Evolutionary conservation across 768 basidiomycete species (phyloP).

Genomic region (Porpolomopsis calyptriformis): DNA sequence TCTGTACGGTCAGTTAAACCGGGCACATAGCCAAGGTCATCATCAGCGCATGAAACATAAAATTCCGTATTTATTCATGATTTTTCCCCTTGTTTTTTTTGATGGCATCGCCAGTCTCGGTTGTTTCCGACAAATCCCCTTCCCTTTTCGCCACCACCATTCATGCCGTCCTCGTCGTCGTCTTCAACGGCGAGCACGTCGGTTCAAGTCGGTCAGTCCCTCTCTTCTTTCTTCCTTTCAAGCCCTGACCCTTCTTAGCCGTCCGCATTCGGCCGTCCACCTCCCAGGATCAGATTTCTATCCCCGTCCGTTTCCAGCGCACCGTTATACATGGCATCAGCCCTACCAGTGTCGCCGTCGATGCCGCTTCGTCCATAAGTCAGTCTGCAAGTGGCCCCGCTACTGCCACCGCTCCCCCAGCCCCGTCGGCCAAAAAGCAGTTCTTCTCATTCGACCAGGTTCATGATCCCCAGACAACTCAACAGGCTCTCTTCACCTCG

Average conservation of each 20-base stretch:
- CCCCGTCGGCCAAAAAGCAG: slow-evolving; percentile 63
- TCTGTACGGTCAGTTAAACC: too few species aligned
- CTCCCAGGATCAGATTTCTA: slow-evolving; percentile 69
- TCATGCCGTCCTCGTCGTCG: slow-evolving; percentile 49
- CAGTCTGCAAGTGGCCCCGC: slow-evolving; percentile 31
- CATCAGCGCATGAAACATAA: too few species aligned
- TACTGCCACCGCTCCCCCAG: slow-evolving; percentile 34
- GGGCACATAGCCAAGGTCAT: too few species aligned
- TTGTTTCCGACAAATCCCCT: not conserved
- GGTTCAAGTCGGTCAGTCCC: slow-evolving; percentile 81
- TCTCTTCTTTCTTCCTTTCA: not conserved
- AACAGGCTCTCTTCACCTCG: slow-evolving; percentile 74
- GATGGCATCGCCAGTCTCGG: not conserved
- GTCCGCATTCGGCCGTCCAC: slow-evolving; percentile 87
- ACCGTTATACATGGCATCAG: slow-evolving; percentile 74
- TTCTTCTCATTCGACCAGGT: slow-evolving; percentile 92
- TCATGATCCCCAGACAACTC: slow-evolving; percentile 73
- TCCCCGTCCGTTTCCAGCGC: slow-evolving; percentile 91
- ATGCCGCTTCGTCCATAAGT: slow-evolving; percentile 45
- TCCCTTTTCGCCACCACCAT: slow-evolving; percentile 1
- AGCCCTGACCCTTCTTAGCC: slow-evolving; percentile 34
- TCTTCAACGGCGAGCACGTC: slow-evolving; percentile 69
- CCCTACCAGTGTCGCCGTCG: slow-evolving; percentile 71
- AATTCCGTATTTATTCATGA: too few species aligned
- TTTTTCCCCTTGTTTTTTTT: too few species aligned